These are phyloP conservation scores for Trypanosoma conorhini DNA, from an alignment of 208 protist genomes.

Conservation along the genomic window DNA sequence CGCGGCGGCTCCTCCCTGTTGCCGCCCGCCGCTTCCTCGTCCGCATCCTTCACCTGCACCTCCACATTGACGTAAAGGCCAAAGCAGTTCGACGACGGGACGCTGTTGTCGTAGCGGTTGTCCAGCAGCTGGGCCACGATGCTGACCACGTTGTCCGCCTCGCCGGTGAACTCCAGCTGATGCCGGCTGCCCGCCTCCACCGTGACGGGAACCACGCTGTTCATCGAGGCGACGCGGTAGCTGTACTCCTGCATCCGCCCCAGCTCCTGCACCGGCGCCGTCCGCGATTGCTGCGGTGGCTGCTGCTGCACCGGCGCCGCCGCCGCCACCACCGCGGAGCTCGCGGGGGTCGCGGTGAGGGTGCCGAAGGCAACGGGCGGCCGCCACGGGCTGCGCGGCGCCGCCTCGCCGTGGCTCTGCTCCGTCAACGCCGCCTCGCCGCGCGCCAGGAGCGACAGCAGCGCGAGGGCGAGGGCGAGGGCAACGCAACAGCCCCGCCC, in stretches of 20 bases:
- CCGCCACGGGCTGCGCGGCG: too few species aligned
- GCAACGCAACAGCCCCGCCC: too few species aligned
- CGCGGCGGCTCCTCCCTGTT: too few species aligned
- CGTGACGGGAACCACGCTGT: conserved; percentile 7
- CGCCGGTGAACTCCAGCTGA: conserved; percentile 38
- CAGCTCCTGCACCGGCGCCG: not conserved
- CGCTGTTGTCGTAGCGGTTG: conserved; percentile 39
- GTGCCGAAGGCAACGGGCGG: too few species aligned
- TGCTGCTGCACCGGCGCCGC: too few species aligned
- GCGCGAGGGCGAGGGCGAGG: too few species aligned
- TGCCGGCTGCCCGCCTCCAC: conserved; percentile 28
- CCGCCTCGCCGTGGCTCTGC: too few species aligned
- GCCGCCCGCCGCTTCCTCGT: conserved; percentile 1
- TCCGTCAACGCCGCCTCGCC: not conserved
- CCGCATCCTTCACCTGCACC: conserved; percentile 27
- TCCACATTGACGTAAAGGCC: conserved; percentile 42
- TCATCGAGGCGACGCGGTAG: not conserved
- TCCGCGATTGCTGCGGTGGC: not conserved
- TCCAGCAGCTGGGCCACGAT: conserved; percentile 48
- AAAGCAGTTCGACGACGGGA: conserved; percentile 45
- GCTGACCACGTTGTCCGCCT: conserved; percentile 36
- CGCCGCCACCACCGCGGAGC: too few species aligned
- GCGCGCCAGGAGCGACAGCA: too few species aligned
- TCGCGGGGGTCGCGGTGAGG: too few species aligned
- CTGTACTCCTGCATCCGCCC: not conserved